Conservation (phyloP, 768 basidiomycete genomes). For the Phaeolepiota aurea region DNA sequence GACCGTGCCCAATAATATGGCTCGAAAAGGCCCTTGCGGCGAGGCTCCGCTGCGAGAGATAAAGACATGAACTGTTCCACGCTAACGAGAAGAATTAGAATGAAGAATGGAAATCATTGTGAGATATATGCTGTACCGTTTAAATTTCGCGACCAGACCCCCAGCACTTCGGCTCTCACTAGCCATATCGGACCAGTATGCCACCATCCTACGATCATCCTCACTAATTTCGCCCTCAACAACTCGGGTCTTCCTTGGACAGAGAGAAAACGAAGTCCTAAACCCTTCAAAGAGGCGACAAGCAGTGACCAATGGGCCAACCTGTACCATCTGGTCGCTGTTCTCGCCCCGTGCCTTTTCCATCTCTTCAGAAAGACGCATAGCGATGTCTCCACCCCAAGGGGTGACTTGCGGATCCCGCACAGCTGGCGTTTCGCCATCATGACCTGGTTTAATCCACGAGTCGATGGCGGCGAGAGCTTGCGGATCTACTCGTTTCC, state of each 20-base stretch:
- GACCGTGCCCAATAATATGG: slow-evolving; percentile 65
- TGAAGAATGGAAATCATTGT: not conserved
- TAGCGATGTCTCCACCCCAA: slow-evolving; percentile 60
- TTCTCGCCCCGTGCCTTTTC: slow-evolving; percentile 34
- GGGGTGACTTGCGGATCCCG: slow-evolving; percentile 46
- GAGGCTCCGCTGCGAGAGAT: slow-evolving; percentile 68
- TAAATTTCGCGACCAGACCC: slow-evolving; percentile 47
- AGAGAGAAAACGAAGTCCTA: slow-evolving; percentile 40
- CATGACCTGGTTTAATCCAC: slow-evolving; percentile 47
- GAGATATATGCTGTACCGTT: slow-evolving; percentile 37
- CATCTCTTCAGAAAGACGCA: slow-evolving; percentile 36
- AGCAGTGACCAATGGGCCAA: slow-evolving; percentile 31
- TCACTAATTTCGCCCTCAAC: slow-evolving; percentile 30
- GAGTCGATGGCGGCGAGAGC: slow-evolving; percentile 52
- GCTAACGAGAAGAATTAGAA: slow-evolving; percentile 23
- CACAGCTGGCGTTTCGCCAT: slow-evolving; percentile 19
- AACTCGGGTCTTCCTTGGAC: slow-evolving; percentile 31
- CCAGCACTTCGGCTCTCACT: slow-evolving; percentile 27
- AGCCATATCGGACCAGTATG: slow-evolving; percentile 49
- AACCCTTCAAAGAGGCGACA: slow-evolving; percentile 45
- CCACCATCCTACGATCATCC: slow-evolving; percentile 41
- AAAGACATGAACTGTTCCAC: slow-evolving; percentile 74
- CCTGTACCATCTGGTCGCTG: slow-evolving; percentile 33
- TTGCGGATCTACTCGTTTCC: slow-evolving; percentile 64
- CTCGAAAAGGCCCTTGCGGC: slow-evolving; percentile 67